A percentile compares a stretch with the other conserved stretches of the same genome.
These are phyloP conservation scores for Nicotiana sylvestris DNA, from an alignment of 257 asterid species.

Conservation along the genomic window DNA sequence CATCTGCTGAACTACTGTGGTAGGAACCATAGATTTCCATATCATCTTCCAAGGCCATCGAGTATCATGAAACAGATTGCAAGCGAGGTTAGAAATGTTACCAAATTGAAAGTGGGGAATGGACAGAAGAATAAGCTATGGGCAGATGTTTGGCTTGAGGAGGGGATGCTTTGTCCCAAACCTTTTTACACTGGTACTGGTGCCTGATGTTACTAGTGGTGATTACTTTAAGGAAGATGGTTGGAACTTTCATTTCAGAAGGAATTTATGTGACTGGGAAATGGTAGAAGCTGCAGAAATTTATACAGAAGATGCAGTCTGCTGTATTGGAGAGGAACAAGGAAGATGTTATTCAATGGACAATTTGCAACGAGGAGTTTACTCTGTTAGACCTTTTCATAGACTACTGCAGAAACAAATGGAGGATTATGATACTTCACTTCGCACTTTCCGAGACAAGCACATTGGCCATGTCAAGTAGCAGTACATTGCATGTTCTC, in stretches of 20 bases:
- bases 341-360: neutral
- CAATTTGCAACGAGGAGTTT: neutral
- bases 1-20: neutral
- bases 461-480: too few species aligned
- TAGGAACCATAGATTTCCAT: too few species aligned
- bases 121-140: too few species aligned
- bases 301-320: neutral
- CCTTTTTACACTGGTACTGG: too few species aligned
- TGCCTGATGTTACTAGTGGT: too few species aligned
- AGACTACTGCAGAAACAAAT: neutral
- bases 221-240: neutral
- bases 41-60: too few species aligned
- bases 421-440: neutral
- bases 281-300: neutral
- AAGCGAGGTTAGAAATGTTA: too few species aligned
- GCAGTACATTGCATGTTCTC: neutral
- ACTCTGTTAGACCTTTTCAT: neutral
- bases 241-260: neutral
- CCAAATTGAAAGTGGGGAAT: too few species aligned
- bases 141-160: too few species aligned
- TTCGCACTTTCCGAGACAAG: too few species aligned
- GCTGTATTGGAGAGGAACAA: neutral
- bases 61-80: too few species aligned
- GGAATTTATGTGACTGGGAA: neutral
- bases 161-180: too few species aligned